These are phyloP conservation scores for Musa troglodytarum DNA, from an alignment of 176 grass and related monocot genomes.

Conservation along the genomic window DNA sequence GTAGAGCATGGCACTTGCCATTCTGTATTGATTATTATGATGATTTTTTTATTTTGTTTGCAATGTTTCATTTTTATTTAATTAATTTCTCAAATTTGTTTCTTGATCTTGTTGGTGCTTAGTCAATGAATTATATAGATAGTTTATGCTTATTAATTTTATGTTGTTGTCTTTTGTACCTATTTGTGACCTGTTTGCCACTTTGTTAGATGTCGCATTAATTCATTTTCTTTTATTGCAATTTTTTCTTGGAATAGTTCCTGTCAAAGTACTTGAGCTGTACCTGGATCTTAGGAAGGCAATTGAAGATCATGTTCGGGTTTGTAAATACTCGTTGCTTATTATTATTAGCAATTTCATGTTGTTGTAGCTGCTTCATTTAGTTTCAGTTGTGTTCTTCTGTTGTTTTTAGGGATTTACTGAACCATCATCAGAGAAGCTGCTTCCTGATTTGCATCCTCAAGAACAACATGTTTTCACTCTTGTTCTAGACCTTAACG, in stretches of 20 bases:
- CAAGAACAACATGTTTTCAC: constrained; percentile 55
- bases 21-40: too few relatives aligned
- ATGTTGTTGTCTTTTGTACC: not conserved
- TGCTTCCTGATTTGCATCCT: constrained; percentile 77
- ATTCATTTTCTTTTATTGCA: constrained; percentile 18
- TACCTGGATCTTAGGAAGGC: constrained; percentile 53
- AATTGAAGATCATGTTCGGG: constrained; percentile 73
- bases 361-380: constrained; percentile 11
- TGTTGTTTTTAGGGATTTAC: constrained; percentile 58
- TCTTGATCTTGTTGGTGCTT: not conserved
- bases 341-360: not conserved
- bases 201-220: not conserved
- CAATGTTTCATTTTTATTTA: not conserved
- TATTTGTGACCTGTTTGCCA: not conserved
- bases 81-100: not conserved
- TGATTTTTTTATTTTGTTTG: too few relatives aligned
- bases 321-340: constrained; percentile 32
- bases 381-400: constrained; percentile 9
- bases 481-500: constrained; percentile 91
- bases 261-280: constrained; percentile 45
- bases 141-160: not conserved
- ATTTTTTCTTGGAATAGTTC: constrained; percentile 43
- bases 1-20: too few relatives aligned
- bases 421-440: constrained; percentile 94
- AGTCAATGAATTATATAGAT: not conserved